Conservation (phyloP, 1,284 basidiomycete species). For the Apiotrichum gamsii region DNA sequence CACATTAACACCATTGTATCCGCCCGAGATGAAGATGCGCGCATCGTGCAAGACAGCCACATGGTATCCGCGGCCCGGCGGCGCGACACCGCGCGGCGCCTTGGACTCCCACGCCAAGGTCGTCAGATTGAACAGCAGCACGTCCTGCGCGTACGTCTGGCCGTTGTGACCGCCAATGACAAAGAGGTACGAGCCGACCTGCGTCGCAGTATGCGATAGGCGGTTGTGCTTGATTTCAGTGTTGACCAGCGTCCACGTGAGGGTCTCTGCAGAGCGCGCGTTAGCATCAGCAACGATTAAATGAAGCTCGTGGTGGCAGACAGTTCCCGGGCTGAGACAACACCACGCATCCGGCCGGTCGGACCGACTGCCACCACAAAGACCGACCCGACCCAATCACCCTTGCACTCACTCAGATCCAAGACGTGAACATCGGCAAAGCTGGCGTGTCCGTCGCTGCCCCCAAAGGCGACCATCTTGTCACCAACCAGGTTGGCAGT, state of each 20-base stretch:
- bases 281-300: no score
- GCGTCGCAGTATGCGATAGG: slow-evolving; percentile 78
- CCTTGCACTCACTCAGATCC: slow-evolving; percentile 63
- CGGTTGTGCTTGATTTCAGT: slow-evolving; percentile 59
- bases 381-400: no score
- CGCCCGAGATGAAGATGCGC: slow-evolving; percentile 77
- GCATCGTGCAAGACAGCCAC: slow-evolving; percentile 73
- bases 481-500: slow-evolving; percentile 79
- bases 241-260: slow-evolving; percentile 63
- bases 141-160: slow-evolving; percentile 65
- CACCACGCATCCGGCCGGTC: no score
- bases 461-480: slow-evolving; percentile 51
- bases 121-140: slow-evolving; percentile 83
- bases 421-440: slow-evolving; percentile 84
- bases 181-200: slow-evolving; percentile 89
- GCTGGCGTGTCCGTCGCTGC: slow-evolving; percentile 53
- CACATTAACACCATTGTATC: slow-evolving; percentile 72
- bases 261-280: slow-evolving; percentile 53
- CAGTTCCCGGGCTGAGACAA: no score
- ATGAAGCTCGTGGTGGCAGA: background rate
- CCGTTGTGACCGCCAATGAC: slow-evolving; percentile 84
- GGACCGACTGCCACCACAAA: no score
- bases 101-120: slow-evolving; percentile 52
- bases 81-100: slow-evolving; percentile 58
- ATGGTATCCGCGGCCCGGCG: slow-evolving; percentile 67